Evolutionary conservation across 768 basidiomycete species (phyloP).

Genomic region (Tulasnella sp.): DNA sequence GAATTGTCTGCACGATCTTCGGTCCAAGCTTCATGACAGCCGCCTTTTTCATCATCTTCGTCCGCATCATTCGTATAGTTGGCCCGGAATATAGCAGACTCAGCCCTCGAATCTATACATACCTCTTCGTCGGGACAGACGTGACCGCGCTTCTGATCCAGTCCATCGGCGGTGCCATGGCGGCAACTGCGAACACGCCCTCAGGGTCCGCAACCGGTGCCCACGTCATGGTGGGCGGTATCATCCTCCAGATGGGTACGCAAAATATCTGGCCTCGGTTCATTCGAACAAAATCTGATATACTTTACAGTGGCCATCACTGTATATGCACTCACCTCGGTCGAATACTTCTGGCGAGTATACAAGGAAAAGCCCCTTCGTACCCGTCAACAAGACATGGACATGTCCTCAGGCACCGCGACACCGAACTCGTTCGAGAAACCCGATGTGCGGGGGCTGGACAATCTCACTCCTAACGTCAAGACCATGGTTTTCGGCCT

Average conservation of each 20-base stretch:
- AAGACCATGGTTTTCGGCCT: constrained; percentile 18
- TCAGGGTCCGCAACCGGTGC: not conserved
- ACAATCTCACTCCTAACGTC: constrained; percentile 6
- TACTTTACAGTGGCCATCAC: constrained; percentile 11
- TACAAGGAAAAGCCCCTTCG: constrained; percentile 7
- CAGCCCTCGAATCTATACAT: constrained; percentile 5
- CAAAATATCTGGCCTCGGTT: too few relatives aligned
- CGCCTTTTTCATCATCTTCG: constrained; percentile 27
- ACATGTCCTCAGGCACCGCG: too few relatives aligned
- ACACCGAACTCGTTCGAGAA: too few relatives aligned
- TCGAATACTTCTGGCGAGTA: constrained; percentile 9
- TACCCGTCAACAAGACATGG: too few relatives aligned
- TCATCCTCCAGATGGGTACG: constrained; percentile 16
- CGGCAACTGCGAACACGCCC: constrained; percentile 5
- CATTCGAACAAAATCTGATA: not conserved
- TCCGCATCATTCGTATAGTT: constrained; percentile 22
- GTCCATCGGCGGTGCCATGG: constrained; percentile 6
- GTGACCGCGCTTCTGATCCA: constrained; percentile 7
- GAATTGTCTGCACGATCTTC: constrained; percentile 8
- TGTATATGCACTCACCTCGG: not conserved
- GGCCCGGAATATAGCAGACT: constrained; percentile 18
- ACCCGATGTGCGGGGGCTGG: too few relatives aligned
- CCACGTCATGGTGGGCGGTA: constrained; percentile 10
- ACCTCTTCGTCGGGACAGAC: constrained; percentile 1
- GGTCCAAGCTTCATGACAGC: constrained; percentile 23